Percentiles rank a stretch among this genome's conserved stretches.
Conservation (phyloP, 371 early-diverging fungal genomes). For the Apophysomyces variabilis region DNA sequence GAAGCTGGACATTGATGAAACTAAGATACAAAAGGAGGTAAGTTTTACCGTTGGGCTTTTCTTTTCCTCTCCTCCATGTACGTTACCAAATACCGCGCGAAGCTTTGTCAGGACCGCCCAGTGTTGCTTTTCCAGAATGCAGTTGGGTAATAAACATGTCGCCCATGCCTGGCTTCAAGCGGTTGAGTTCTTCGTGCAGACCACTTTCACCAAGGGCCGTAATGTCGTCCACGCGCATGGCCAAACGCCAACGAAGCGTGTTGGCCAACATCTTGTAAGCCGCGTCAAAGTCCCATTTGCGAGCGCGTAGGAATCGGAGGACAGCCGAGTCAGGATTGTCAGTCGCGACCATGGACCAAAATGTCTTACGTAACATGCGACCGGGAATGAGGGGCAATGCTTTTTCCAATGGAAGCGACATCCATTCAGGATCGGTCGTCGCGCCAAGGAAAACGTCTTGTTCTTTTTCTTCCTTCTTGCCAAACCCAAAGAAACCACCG, state of each 20-base stretch:
- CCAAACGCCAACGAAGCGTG: slow-evolving; percentile 65
- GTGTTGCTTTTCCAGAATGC: slow-evolving; percentile 48
- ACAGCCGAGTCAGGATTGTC: slow-evolving; percentile 68
- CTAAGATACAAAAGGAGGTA: slow-evolving; percentile 36
- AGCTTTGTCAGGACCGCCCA: slow-evolving; percentile 55
- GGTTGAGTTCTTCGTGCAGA: slow-evolving; percentile 41
- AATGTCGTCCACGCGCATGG: slow-evolving; percentile 54
- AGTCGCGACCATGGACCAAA: slow-evolving; percentile 57
- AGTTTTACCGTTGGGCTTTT: neutral
- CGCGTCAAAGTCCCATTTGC: slow-evolving; percentile 72
- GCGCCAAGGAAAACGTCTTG: slow-evolving; percentile 53
- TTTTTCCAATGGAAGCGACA: slow-evolving; percentile 40
- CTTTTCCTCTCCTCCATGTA: neutral
- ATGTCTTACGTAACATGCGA: slow-evolving; percentile 38
- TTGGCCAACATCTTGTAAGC: slow-evolving; percentile 62
- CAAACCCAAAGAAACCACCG: slow-evolving; percentile 33
- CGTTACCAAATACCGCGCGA: slow-evolving; percentile 60
- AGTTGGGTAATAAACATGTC: slow-evolving; percentile 43
- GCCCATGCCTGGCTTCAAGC: slow-evolving; percentile 43
- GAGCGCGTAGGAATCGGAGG: slow-evolving; percentile 72
- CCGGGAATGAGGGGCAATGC: slow-evolving; percentile 47
- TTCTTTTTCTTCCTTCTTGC: slow-evolving; percentile 37
- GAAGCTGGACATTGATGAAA: slow-evolving; percentile 65
- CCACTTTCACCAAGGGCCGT: slow-evolving; percentile 55
- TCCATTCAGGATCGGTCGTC: slow-evolving; percentile 48